Conservation (phyloP, 306 rosid species). For the Coriaria nepalensis region DNA sequence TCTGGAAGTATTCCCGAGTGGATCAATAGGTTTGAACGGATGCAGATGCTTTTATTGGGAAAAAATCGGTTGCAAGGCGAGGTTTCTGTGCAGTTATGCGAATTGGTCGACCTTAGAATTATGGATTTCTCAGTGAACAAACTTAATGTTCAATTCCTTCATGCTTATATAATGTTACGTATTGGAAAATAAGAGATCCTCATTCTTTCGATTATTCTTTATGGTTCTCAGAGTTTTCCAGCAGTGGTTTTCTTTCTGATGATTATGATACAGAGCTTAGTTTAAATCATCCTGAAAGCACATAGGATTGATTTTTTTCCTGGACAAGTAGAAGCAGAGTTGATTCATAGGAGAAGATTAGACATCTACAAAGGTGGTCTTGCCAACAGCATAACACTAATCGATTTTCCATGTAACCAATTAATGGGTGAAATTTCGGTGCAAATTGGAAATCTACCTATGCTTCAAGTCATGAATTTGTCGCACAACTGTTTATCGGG, state of each 20-base stretch:
- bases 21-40: background rate
- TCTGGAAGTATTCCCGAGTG: background rate
- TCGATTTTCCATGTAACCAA: slow-evolving; percentile 5
- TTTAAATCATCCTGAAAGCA: too few species aligned
- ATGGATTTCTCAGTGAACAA: slow-evolving; percentile 8
- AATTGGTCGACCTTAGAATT: background rate
- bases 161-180: slow-evolving; percentile 1
- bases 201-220: too few species aligned
- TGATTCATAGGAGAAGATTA: background rate
- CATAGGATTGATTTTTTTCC: too few species aligned
- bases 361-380: background rate
- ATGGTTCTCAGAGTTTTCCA: too few species aligned
- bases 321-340: background rate
- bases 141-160: slow-evolving; percentile 2
- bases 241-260: too few species aligned
- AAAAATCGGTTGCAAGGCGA: slow-evolving; percentile 1
- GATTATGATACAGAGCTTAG: too few species aligned
- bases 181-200: background rate
- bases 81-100: slow-evolving; percentile 2
- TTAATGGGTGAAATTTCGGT: background rate
- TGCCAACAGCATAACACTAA: background rate
- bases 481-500: slow-evolving; percentile 6
- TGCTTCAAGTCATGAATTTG: slow-evolving; percentile 3
- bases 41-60: slow-evolving; percentile 1
- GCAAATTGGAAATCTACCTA: background rate